A percentile compares a stretch with the other conserved stretches of the same genome.
Conservation (phyloP, 2,329 filamentous ascomycete genomes). For the Septoria linicola region DNA sequence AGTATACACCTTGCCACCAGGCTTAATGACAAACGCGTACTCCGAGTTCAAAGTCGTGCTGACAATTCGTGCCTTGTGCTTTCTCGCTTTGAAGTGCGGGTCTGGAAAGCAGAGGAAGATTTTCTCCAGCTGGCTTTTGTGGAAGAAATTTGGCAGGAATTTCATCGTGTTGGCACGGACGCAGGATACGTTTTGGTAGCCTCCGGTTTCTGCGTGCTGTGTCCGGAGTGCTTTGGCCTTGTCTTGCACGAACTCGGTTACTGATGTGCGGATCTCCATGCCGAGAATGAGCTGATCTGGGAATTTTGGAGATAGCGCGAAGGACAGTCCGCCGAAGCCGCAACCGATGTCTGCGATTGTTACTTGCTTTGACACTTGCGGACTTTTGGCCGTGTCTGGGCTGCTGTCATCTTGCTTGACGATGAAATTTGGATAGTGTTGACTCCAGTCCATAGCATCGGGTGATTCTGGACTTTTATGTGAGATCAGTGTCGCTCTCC, state of each 20-base stretch:
- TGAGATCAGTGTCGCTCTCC: conserved; percentile 20
- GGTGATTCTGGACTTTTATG: conserved; percentile 70
- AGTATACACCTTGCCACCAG: conserved; percentile 86
- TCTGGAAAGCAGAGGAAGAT: conserved; percentile 99
- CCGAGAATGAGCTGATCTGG: conserved; percentile 82
- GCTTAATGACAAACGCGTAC: conserved; percentile 82
- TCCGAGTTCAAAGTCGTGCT: conserved; percentile 85
- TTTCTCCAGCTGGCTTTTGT: conserved; percentile 73
- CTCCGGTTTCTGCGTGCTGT: conserved; percentile 48
- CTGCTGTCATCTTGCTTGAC: conserved; percentile 27
- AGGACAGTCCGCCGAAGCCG: conserved; percentile 86
- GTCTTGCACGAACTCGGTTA: conserved; percentile 86
- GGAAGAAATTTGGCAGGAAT: conserved; percentile 97
- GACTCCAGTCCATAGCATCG: conserved; percentile 85
- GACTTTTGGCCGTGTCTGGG: conserved; percentile 4
- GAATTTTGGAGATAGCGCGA: conserved; percentile 77
- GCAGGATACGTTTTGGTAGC: conserved; percentile 84
- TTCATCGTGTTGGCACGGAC: conserved; percentile 97
- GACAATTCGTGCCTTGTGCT: conserved; percentile 95
- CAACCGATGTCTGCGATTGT: conserved; percentile 97
- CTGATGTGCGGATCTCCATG: conserved; percentile 87
- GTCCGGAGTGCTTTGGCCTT: conserved; percentile 77
- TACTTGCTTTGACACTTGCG: conserved; percentile 63
- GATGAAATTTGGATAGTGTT: conserved; percentile 72
- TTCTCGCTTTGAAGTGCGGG: conserved; percentile 94